Base-by-base conservation (phyloP, 257 asterid genomes). In the Haberlea rhodopensis region DNA sequence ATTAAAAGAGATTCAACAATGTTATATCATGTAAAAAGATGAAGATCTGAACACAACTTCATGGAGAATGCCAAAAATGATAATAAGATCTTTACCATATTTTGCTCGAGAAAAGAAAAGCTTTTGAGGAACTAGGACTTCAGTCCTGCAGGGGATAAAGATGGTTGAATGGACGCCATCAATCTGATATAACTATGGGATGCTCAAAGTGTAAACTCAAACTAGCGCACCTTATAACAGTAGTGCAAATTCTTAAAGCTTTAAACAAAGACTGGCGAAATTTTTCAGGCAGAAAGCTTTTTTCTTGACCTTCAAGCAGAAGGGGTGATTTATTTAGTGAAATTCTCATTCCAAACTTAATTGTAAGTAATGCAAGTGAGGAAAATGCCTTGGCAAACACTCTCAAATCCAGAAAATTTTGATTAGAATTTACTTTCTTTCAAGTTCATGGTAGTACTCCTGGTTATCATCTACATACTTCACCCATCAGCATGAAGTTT, bases 61-160 rank as follows among this genome's bases (percentile, higher is more conserved):
- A 46, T 19, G 63, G 37, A 53, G 32, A 57, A 65, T n/a, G 54
- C 48, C 56, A 62, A 6, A 45, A 56, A 53, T 67, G 53, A 53
- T 73, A 43, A 15, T 43, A 65, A 53, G 57, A 70, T 62, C 91
- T n/a, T 79, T 76, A 87, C 96, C 79, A 29, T 69, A 78, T 71
- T 81, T 84, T 20, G 91, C 92, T 67, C 60, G 73, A 65, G 84
- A 73, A 69, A 73, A 67, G 73, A 81, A 73, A 75, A 84, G 71
- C 79, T 80, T 82, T 67, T 65, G 90, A 65, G 87, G 81, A 57
- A 75, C 62, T 23, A 60, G 58, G 55, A 46, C 51, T 34, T 71
- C 69, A 45, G 67, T 64, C 85, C 95, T 87, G 85, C 73, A 67
- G 57, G 54, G 7, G 51, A 27, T 4, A 49, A 28, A 68, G 56